Evolutionary conservation across 306 rosid species (phyloP).

Genomic region (Fagus crenata): DNA sequence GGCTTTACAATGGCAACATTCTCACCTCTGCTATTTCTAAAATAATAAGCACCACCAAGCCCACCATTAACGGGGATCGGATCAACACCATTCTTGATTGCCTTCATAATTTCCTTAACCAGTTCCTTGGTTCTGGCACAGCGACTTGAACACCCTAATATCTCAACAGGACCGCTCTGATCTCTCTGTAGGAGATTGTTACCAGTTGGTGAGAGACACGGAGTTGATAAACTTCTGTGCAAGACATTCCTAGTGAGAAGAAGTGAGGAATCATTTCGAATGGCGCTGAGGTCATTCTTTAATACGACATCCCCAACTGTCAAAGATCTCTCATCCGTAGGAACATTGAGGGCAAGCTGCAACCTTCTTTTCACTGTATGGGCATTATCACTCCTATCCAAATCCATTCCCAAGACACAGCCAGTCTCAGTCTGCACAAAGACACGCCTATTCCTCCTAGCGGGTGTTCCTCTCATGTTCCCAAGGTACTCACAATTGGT

Average conservation of each 20-base stretch:
- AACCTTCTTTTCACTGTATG: constrained; percentile 95
- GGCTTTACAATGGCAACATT: constrained; percentile 94
- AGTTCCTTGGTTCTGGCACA: constrained; percentile 48
- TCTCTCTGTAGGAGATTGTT: constrained; percentile 80
- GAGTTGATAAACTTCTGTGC: constrained; percentile 96
- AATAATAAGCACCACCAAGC: constrained; percentile 97
- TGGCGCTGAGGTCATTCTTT: constrained; percentile 79
- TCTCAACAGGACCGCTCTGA: constrained; percentile 86
- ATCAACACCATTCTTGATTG: constrained; percentile 75
- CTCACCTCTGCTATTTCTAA: constrained; percentile 65
- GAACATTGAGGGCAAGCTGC: constrained; percentile 85
- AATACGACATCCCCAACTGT: constrained; percentile 88
- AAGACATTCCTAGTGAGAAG: constrained; percentile 71
- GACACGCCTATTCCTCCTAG: constrained; percentile 66
- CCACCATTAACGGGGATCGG: constrained; percentile 85
- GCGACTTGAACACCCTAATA: constrained; percentile 63
- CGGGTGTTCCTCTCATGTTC: constrained; percentile 53
- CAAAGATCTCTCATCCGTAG: constrained; percentile 83
- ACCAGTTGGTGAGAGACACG: constrained; percentile 85
- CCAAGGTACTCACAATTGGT: constrained; percentile 63
- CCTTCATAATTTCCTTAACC: constrained; percentile 67
- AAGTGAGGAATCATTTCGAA: constrained; percentile 83
- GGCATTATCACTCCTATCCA: constrained; percentile 81
- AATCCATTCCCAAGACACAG: constrained; percentile 86
- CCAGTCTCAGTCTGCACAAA: constrained; percentile 93